Base-by-base conservation (phyloP, 305 asterid species). In the Plantago lanceolata region DNA sequence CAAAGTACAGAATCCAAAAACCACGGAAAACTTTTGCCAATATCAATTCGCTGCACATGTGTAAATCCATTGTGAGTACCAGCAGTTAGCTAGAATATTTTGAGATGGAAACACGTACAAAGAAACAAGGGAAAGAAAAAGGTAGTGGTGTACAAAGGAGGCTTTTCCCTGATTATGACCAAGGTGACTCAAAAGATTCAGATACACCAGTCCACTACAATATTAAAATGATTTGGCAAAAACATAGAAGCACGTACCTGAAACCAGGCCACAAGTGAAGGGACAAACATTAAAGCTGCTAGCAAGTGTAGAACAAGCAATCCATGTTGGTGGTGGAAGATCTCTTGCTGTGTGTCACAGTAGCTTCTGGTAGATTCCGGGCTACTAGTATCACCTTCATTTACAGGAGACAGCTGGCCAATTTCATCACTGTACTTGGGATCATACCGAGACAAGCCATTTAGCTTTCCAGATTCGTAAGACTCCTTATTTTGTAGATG, bases 251-350 rank as follows among this genome's bases (percentile, higher is more conserved):
- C 43, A 63, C 48, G 40, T 73, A 93, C 99, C 97, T 90, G 97
- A 69, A 87, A 59, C 99, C 99, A 87, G 48, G 96, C 96, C 57
- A 79, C 79, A 63, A 93, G 80, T 37, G 99, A 93, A 52, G 99
- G 99, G 67, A 79, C 78, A 76, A 93, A 90, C 91, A 86, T 87
- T 58, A 81, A 73, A 56, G 85, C 78, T 50, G 96, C 94, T 44
- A 93, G 86, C 70, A 93, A 75, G 80, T 90, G 97, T 56, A 93
- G 74, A 62, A 85, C 67, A 50, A 90, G 89, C 77, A 90, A 73
- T 49, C 97, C 99, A 73, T 90, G 99, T 48, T 76, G 81, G 78
- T 90, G 96, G 74, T 93, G 80, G 85, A 87, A 93, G 77, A 82
- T 82, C 83, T 93, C 99, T 68, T 87, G 71, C 40, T 87, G 97